Conservation (phyloP, 1,284 basidiomycete genomes). For the Boletus mariae region DNA sequence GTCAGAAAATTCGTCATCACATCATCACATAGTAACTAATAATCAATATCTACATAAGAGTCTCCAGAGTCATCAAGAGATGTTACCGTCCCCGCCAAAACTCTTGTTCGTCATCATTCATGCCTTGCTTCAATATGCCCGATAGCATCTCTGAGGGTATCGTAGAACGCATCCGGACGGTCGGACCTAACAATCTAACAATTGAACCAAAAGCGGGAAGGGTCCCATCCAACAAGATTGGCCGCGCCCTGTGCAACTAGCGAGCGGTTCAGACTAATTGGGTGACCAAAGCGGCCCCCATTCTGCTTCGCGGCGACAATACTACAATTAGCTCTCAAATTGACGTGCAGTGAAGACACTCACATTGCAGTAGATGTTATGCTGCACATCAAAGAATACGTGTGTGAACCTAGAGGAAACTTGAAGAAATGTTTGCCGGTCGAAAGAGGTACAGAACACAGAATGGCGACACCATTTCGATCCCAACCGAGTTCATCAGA, state of each 20-base stretch:
- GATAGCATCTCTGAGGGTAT: slow-evolving; percentile 69
- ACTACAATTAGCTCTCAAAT: slow-evolving; percentile 32
- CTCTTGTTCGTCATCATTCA: slow-evolving; percentile 1
- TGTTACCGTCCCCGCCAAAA: not conserved
- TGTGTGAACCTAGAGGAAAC: slow-evolving; percentile 61
- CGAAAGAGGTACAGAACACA: slow-evolving; percentile 71
- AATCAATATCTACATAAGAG: slow-evolving; percentile 2
- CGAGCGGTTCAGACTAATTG: slow-evolving; percentile 89
- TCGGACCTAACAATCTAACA: slow-evolving; percentile 65
- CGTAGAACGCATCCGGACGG: slow-evolving; percentile 58
- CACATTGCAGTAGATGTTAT: slow-evolving; percentile 81
- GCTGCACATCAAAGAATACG: slow-evolving; percentile 61
- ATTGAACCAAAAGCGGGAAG: slow-evolving; percentile 89
- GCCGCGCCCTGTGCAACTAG: slow-evolving; percentile 82
- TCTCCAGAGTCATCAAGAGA: not conserved
- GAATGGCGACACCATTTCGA: slow-evolving; percentile 71
- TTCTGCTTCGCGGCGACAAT: slow-evolving; percentile 89
- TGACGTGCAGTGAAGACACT: slow-evolving; percentile 19
- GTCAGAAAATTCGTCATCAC: too few relatives aligned
- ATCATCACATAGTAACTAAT: too few relatives aligned
- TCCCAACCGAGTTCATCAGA: slow-evolving; percentile 76
- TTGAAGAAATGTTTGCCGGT: slow-evolving; percentile 58
- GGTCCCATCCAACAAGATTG: slow-evolving; percentile 78
- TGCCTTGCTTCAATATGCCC: slow-evolving; percentile 37
- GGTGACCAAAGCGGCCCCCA: slow-evolving; percentile 76